Conservation (phyloP, 2,329 filamentous ascomycete genomes). For the Aspergillus melleus region DNA sequence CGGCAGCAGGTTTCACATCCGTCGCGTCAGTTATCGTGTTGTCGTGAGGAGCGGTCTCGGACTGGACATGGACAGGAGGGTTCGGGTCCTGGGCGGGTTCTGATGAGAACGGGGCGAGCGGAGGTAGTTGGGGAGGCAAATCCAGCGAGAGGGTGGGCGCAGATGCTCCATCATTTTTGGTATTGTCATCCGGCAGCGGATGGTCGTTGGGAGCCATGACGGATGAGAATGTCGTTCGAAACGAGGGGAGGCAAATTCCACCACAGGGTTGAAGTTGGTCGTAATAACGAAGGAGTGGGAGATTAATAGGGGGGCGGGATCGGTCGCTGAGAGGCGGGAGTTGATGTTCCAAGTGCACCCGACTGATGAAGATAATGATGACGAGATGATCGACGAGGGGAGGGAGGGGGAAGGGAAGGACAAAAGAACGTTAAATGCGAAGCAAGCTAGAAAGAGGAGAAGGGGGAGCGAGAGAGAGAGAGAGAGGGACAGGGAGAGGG, state of each 20-base stretch:
- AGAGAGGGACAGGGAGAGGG: slow-evolving; percentile 8
- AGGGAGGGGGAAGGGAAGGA: not conserved
- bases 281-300: not conserved
- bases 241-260: not conserved
- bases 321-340: not conserved
- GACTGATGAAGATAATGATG: not conserved
- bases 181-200: slow-evolving; percentile 20
- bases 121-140: slow-evolving; percentile 14
- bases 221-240: not conserved
- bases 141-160: slow-evolving; percentile 22
- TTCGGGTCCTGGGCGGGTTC: slow-evolving; percentile 13
- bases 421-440: not conserved
- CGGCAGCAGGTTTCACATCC: slow-evolving; percentile 21
- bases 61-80: slow-evolving; percentile 6
- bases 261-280: not conserved
- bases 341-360: not conserved
- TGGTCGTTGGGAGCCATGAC: slow-evolving; percentile 24
- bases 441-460: not conserved
- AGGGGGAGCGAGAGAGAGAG: not conserved
- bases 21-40: slow-evolving; percentile 9
- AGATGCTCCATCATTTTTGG: slow-evolving; percentile 19
- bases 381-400: not conserved
- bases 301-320: not conserved
- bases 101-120: slow-evolving; percentile 11
- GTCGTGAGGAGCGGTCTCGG: slow-evolving; percentile 14